Evolutionary conservation across 1,284 basidiomycete genomes (phyloP).

Genomic region (Fomitopsis betulina): DNA sequence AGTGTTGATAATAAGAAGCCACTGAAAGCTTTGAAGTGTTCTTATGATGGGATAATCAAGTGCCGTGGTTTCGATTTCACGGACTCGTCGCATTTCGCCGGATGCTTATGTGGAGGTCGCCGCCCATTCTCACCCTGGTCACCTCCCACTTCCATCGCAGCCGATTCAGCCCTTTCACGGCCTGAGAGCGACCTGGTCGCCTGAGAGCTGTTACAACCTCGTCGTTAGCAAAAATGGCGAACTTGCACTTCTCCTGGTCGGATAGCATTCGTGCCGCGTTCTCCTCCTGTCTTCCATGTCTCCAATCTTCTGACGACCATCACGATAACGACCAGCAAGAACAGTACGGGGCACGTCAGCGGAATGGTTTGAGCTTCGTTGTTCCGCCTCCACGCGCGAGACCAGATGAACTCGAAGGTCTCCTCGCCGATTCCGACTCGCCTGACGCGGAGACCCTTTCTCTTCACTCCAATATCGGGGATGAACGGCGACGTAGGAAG

Average conservation of each 20-base stretch:
- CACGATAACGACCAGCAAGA: slow-evolving; percentile 11
- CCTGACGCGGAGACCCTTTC: slow-evolving; percentile 61
- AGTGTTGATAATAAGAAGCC: too few relatives aligned
- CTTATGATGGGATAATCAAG: too few relatives aligned
- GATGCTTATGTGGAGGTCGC: too few relatives aligned
- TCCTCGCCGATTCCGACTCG: slow-evolving; percentile 42
- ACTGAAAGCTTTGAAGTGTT: too few relatives aligned
- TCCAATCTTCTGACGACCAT: slow-evolving; percentile 20
- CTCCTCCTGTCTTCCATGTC: slow-evolving; percentile 55
- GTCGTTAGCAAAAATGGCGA: background rate
- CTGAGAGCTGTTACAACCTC: too few relatives aligned
- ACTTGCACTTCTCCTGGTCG: slow-evolving; percentile 49
- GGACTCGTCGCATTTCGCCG: too few relatives aligned
- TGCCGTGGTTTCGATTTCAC: too few relatives aligned
- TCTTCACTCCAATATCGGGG: slow-evolving; percentile 58
- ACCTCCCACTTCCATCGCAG: too few relatives aligned
- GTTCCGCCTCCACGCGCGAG: slow-evolving; percentile 38
- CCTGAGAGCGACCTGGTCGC: too few relatives aligned
- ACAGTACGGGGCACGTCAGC: slow-evolving; percentile 17
- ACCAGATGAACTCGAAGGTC: slow-evolving; percentile 55
- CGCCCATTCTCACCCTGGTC: too few relatives aligned
- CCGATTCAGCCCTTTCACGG: too few relatives aligned
- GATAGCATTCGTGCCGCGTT: slow-evolving; percentile 54
- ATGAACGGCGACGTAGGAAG: slow-evolving; percentile 28
- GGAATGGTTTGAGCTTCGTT: slow-evolving; percentile 21